Conservation (phyloP, 257 asterid genomes). For the Handroanthus guayacan region DNA sequence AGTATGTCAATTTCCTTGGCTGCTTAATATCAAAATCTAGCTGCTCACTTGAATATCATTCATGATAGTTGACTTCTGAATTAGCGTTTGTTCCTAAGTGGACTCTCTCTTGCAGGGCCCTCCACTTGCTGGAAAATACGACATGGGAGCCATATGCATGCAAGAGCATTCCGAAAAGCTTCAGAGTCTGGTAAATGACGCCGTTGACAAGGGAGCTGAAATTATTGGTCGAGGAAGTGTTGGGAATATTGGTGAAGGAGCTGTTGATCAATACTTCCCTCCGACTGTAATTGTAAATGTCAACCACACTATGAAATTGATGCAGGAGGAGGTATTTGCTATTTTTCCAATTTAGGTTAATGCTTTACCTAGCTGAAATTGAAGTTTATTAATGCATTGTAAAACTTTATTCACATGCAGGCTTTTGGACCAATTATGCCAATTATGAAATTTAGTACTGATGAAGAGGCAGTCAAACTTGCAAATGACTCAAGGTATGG, state of each 20-base stretch:
- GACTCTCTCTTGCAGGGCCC: slow-evolving; percentile 74
- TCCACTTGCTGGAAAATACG: slow-evolving; percentile 86
- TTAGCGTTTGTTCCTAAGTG: not conserved
- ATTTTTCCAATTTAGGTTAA: not conserved
- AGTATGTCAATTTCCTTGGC: slow-evolving; percentile 19
- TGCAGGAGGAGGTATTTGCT: slow-evolving; percentile 92
- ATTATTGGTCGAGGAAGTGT: slow-evolving; percentile 92
- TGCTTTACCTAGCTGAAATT: slow-evolving; percentile 28
- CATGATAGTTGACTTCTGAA: slow-evolving; percentile 10
- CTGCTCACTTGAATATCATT: not conserved
- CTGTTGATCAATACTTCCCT: slow-evolving; percentile 97
- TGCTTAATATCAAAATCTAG: not conserved
- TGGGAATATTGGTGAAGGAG: slow-evolving; percentile 96
- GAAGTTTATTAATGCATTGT: slow-evolving; percentile 23
- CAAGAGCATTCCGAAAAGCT: slow-evolving; percentile 98
- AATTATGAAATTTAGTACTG: slow-evolving; percentile 88
- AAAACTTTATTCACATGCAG: slow-evolving; percentile 51
- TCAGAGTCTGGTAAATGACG: slow-evolving; percentile 86
- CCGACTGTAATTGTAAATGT: slow-evolving; percentile 92
- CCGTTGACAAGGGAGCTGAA: slow-evolving; percentile 91
- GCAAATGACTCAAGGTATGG: slow-evolving; percentile 97
- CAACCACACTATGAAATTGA: slow-evolving; percentile 88
- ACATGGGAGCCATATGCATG: slow-evolving; percentile 99
- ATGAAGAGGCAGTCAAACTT: slow-evolving; percentile 84
- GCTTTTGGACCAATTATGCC: slow-evolving; percentile 99